Evolutionary conservation across 2,329 filamentous ascomycete genomes (phyloP), one percentile per base, ranked within the genome.

Genomic region (Neopestalotiopsis sp.): DNA sequence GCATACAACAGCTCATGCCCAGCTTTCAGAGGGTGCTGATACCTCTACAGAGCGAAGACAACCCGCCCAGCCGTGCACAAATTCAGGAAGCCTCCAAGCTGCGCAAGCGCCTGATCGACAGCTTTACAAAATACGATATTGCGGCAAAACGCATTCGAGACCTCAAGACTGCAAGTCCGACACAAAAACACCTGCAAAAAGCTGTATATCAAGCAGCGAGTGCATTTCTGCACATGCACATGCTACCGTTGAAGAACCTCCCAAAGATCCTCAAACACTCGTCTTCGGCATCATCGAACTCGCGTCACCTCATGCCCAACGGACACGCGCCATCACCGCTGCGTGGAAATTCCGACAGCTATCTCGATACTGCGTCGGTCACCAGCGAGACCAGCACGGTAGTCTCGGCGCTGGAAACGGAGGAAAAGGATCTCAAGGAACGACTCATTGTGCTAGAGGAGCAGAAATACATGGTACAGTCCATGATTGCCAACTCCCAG

Each of bases 1-100:
- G 95, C 52, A 97, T 98, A 72, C 88, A 91, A 42, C 84, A 94
- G 67, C 85, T 97, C 57, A 84, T 97, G 69, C 95, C 95, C 0
- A 90, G 90, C 6, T 98, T 98, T 72, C 95, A 97, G 75, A 92
- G 91, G 70, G 84, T 94, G 0, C 84, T 98, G 2, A 75, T 89
- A 5, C 87, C 90, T 1, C 81, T 98, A 4, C 94, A 97, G 68
- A 81, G 86, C 1, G 82, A 84, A 24, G 81, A 79, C 58, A 77
- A 79, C 17, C 83, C 86, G 0, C 84, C 87, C 0, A 87, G 83
- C 1, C 86, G 86, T 7, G 84, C 89, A 4, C 93, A 97, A 77
- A 90, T 97, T 59, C 88, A 93, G 66, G 94, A 97, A 74, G 95
- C 95, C 0, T 91, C 92, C 59, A 97, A 96, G 80, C 92, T 97